Percentiles rank a stretch among this genome's conserved stretches.
Conservation (phyloP, 2,329 filamentous ascomycete species). For the Pseudopyrenochaeta lycopersici region DNA sequence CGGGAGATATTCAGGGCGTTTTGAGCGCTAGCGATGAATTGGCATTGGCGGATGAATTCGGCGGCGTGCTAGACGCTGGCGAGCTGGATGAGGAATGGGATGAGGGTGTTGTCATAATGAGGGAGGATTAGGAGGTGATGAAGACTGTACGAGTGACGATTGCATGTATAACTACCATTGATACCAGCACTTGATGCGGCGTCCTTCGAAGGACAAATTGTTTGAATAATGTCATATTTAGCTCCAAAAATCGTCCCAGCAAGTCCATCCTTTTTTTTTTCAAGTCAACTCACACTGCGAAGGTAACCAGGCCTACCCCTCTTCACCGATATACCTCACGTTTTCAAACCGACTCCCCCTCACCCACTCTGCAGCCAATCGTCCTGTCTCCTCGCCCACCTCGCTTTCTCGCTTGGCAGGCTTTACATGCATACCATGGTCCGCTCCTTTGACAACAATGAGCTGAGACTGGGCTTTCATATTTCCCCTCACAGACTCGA, state of each 20-base stretch:
- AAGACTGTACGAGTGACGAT: not conserved
- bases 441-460: slow-evolving; percentile 47
- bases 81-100: slow-evolving; percentile 46
- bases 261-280: no score
- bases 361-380: slow-evolving; percentile 48
- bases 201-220: not conserved
- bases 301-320: not conserved
- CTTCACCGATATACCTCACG: slow-evolving; percentile 13
- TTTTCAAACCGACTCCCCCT: slow-evolving; percentile 6
- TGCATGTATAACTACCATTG: not conserved
- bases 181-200: not conserved
- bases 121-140: slow-evolving; percentile 21
- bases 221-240: no score
- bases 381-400: slow-evolving; percentile 44
- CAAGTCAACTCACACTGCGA: not conserved
- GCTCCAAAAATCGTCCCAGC: no score
- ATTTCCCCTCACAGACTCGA: slow-evolving; percentile 37
- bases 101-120: slow-evolving; percentile 31
- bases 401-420: slow-evolving; percentile 33
- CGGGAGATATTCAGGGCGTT: slow-evolving; percentile 53
- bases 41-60: slow-evolving; percentile 43
- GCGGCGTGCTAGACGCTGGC: slow-evolving; percentile 32
- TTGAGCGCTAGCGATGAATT: slow-evolving; percentile 55
- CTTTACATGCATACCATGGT: slow-evolving; percentile 53
- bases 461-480: slow-evolving; percentile 52